Conservation (phyloP, 2,329 filamentous ascomycete genomes). For the Myotisia sp. region DNA sequence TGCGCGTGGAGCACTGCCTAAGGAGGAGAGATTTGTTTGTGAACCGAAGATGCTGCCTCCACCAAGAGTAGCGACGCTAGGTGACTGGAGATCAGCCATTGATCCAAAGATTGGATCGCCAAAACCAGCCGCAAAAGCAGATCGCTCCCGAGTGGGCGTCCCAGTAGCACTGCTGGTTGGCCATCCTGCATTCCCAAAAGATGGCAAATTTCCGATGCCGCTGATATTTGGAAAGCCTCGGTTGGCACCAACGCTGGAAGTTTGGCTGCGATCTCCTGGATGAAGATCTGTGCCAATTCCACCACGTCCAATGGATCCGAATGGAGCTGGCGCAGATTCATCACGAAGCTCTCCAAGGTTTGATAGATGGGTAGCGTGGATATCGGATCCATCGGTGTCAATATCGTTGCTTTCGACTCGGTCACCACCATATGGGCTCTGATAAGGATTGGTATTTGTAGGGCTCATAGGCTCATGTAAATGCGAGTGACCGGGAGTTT, state of each 20-base stretch:
- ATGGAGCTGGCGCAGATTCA: slow-evolving; percentile 35
- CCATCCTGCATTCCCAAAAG: slow-evolving; percentile 38
- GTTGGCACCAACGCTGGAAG: slow-evolving; percentile 59
- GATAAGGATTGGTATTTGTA: slow-evolving; percentile 90
- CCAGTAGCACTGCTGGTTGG: slow-evolving; percentile 55
- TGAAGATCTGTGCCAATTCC: slow-evolving; percentile 40
- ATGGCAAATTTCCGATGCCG: slow-evolving; percentile 38
- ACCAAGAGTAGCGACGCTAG: slow-evolving; percentile 26
- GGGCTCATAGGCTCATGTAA: slow-evolving; percentile 66
- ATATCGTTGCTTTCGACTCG: slow-evolving; percentile 41
- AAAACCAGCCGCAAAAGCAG: slow-evolving; percentile 37
- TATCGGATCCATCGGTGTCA: slow-evolving; percentile 42
- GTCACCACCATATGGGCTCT: slow-evolving; percentile 64
- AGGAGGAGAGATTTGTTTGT: slow-evolving; percentile 37
- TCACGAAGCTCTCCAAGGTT: slow-evolving; percentile 41
- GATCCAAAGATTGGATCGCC: slow-evolving; percentile 56
- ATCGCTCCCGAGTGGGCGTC: slow-evolving; percentile 49
- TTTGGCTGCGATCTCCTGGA: slow-evolving; percentile 80
- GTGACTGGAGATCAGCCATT: slow-evolving; percentile 56
- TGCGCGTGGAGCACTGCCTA: slow-evolving; percentile 56
- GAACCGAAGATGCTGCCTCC: slow-evolving; percentile 49
- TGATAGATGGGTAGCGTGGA: slow-evolving; percentile 37
- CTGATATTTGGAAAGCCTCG: slow-evolving; percentile 55
- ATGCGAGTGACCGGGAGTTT: slow-evolving; percentile 37
- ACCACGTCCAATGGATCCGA: slow-evolving; percentile 43